Evolutionary conservation across 139 green algal genomes (phyloP).

Genomic region (Chlamydomonas eustigma): DNA sequence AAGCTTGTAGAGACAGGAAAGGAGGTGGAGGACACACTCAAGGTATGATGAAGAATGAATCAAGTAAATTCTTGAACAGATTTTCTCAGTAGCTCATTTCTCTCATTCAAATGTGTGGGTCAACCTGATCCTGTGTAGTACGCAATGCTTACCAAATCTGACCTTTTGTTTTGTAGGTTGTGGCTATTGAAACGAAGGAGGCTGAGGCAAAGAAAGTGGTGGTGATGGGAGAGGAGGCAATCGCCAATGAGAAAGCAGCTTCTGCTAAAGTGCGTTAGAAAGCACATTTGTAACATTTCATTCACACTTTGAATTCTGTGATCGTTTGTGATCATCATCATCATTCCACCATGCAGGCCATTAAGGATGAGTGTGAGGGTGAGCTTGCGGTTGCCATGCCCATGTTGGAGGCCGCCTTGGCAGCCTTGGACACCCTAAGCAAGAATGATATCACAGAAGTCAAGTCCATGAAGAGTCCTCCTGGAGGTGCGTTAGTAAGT

Average conservation of each 20-base stretch:
- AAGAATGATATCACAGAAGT: slow-evolving; percentile 77
- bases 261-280: slow-evolving; percentile 35
- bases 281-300: no score
- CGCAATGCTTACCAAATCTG: no score
- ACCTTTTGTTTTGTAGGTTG: background rate
- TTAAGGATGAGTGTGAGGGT: slow-evolving; percentile 62
- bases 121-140: no score
- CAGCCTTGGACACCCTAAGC: slow-evolving; percentile 65
- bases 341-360: slow-evolving; percentile 61
- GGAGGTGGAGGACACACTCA: slow-evolving; percentile 61
- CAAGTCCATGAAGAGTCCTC: slow-evolving; percentile 83
- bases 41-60: no score
- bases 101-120: no score
- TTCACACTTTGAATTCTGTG: no score
- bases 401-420: slow-evolving; percentile 64
- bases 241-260: slow-evolving; percentile 56
- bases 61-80: no score
- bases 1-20: slow-evolving; percentile 64
- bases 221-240: slow-evolving; percentile 59
- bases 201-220: slow-evolving; percentile 55
- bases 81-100: no score
- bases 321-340: no score
- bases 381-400: slow-evolving; percentile 83
- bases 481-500: slow-evolving; percentile 53
- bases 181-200: slow-evolving; percentile 44